Evolutionary conservation across 2,329 filamentous ascomycete species (phyloP), one percentile per base, ranked within the genome.

Genomic region (Didymella segeticola): DNA sequence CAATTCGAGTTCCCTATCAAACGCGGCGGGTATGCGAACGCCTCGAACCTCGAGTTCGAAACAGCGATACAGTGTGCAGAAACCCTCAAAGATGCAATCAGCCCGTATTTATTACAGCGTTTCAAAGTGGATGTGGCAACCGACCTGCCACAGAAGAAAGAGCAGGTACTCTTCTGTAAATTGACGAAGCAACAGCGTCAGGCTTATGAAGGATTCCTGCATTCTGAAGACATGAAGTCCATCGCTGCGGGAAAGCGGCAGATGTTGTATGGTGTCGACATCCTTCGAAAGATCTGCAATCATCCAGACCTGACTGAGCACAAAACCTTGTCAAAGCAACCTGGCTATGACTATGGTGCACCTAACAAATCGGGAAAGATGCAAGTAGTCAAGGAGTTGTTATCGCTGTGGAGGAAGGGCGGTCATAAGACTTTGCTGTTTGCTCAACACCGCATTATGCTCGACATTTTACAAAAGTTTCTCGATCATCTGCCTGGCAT

Each of bases 161-260:
- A 99, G 71, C 91, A 96, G 63, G 95, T 99, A 0, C 80, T 99
- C 3, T 98, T 99, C 73, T 98, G 95, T 78, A 96, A 96, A 71
- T 79, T 99, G 57, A 96, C 93, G 0, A 83, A 83, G 47, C 78
- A 87, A 12, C 95, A 99, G 71, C 84, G 90, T 43, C 82, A 88
- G 26, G 88, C 88, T 0, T 99, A 99, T 63, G 85, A 92, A 69
- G 80, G 83, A 5, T 98, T 96, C 63, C 79, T 98, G 2, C 81
- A 81, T 15, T 97, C 93, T 0, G 86, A 90, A 33, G 92, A 96
- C 37, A 92, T 97, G 82, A 84, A 83, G n/a, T 86, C 89, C 0
- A 96, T 98, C 50, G 75, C 93, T 33, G 85, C 83, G 39, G 86
- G 87, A 31, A 89, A 86, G 56, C 84, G 88, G 4, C 89, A 96